Evolutionary conservation across 805 yeast species (phyloP), one percentile per base, ranked within the genome.

Genomic region (Pichia rugopelliculosa): DNA sequence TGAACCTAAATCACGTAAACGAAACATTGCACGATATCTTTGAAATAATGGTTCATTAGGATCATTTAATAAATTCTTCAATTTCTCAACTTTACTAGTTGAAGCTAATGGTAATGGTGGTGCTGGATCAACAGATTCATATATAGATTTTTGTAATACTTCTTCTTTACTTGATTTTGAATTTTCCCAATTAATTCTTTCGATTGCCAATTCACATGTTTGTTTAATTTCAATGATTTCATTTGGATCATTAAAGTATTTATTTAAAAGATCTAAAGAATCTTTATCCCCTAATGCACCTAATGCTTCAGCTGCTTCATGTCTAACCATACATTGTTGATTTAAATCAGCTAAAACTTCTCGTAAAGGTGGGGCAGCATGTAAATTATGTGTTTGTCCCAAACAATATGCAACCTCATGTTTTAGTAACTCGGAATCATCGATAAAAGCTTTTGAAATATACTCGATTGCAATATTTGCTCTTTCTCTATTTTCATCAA

Each of bases 271-370:
- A 1, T 72, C 77, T 47, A 93, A 65, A 13, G 95, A 84, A 6
- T 77, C 83, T 37, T 68, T 66, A 65, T 89, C 96, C 42, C 96
- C 96, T 45, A 93, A 73, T 39, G 99, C 99, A 52, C 99, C 99
- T 47, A 93, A 74, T 39, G 98, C 99, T 69, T 93, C 99, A 8
- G 99, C 99, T 17, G 99, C 99, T 68, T 93, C 99, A 66, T 93
- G 99, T 67, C 99, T 84, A 34, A 93, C 99, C 98, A 93, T 93
- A 51, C 86, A 74, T 62, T 86, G 93, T 71, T 91, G 98, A 15
- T 71, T 55, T 22, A 63, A 60, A 64, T 83, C 81, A 42, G 69
- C 67, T 58, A 93, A 74, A 21, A 88, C 96, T 8, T 74, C 74
- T 64, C 87, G 77, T 51, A 93, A 75, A 42, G 80, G 74, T 42